Base-by-base conservation (phyloP, 2,329 filamentous ascomycete genomes). In the Beauveria pseudobassiana region DNA sequence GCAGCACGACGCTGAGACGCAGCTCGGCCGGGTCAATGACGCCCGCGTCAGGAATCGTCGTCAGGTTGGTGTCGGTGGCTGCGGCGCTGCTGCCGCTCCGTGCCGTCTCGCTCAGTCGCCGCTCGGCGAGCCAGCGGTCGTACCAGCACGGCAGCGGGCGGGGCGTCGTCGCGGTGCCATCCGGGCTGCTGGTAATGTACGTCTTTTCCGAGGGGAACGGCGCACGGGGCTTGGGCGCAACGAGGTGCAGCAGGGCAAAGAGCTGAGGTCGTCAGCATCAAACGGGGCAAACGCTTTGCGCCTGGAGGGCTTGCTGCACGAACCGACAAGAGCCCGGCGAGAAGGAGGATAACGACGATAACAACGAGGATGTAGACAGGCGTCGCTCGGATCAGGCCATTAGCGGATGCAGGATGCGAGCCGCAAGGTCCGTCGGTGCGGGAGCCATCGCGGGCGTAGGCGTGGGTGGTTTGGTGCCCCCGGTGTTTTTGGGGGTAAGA, bases 1-100 rank as follows among this genome's bases (percentile, higher is more conserved):
- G 95, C 49, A 99, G 88, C 0, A 99, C 91, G 8, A 98, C 87
- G 59, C 90, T 95, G 79, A 99, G 86, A 72, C 89, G 89, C n/a
- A 97, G 76, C 64, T 93, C 87, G 16, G 92, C 84, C 2, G 87
- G 82, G 65, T 92, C 88, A 60, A 96, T 88, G 50, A 78, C 75
- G 66, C 84, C 81, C 18, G 80, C 74, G 65, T 85, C 79, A 45
- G 74, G 73, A 3, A 74, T 76, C 68, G 68, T 69, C 63, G 51
- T 24, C 30, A 38, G n/a, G 40, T 56, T n/a, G 40, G 53, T 14
- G 20, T 53, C 38, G 18, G 20, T 22, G 40, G 24, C 16, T 18
- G 49, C 48, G n/a, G 20, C 42, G n/a, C 49, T n/a, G 42, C 22
- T n/a, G 26, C 66, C 64, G 43, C 70, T 64, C 34, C 69, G 71